A percentile compares a stretch with the other conserved stretches of the same genome.
Evolutionary conservation across 2,329 filamentous ascomycete genomes (phyloP).

Genomic region (Nannizziopsis barbatae): DNA sequence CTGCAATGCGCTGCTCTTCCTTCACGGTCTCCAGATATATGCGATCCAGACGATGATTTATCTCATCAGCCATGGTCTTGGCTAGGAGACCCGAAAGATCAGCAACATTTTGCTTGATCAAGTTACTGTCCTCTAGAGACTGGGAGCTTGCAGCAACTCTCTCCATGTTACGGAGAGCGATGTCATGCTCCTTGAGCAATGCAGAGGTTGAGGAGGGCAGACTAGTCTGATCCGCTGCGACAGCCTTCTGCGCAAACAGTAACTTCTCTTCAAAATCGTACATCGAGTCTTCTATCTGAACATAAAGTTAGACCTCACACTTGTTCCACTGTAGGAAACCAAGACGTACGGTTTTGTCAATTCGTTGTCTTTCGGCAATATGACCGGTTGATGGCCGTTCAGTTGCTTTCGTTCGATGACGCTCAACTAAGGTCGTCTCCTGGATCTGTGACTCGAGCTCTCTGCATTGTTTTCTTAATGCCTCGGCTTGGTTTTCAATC

Average conservation of each 20-base stretch:
- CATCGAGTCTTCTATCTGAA: conserved; percentile 27
- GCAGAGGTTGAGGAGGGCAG: conserved; percentile 26
- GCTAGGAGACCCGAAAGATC: conserved; percentile 25
- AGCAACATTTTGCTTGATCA: conserved; percentile 21
- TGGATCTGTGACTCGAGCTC: conserved; percentile 21
- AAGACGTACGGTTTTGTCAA: conserved; percentile 24
- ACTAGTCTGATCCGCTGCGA: conserved; percentile 24
- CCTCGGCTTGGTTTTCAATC: conserved; percentile 26
- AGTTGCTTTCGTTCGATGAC: conserved; percentile 21
- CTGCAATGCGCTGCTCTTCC: neutral
- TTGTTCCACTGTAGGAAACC: too few relatives aligned
- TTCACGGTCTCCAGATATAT: conserved; percentile 26
- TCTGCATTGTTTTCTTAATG: conserved; percentile 26
- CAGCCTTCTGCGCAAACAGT: conserved; percentile 24
- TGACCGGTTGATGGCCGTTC: conserved; percentile 27
- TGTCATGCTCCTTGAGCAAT: conserved; percentile 31
- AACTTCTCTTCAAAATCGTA: conserved; percentile 26
- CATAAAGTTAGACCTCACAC: conserved; percentile 1
- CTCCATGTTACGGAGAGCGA: conserved; percentile 24
- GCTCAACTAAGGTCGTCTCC: conserved; percentile 18
- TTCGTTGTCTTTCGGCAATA: conserved; percentile 27
- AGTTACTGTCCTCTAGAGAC: conserved; percentile 22
- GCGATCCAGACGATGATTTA: conserved; percentile 31
- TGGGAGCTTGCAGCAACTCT: conserved; percentile 22
- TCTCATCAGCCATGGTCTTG: conserved; percentile 27